Conservation (phyloP, 306 rosid species). For the Vigna reflexopilosa region DNA sequence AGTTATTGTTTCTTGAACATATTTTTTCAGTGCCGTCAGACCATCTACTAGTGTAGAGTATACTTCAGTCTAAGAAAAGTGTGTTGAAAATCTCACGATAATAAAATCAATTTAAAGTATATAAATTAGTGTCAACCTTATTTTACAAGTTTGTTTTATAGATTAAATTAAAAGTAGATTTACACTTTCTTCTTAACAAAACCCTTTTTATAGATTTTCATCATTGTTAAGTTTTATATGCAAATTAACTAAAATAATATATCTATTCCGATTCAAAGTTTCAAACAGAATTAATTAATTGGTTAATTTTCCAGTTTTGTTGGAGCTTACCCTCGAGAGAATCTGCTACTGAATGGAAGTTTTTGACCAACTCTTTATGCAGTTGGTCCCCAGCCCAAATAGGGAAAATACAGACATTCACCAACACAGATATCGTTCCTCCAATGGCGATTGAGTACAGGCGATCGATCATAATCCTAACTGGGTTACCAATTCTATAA, state of each 20-base stretch:
- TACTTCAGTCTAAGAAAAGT: no score
- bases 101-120: no score
- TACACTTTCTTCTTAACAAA: no score
- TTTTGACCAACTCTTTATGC: slow-evolving; percentile 58
- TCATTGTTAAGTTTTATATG: no score
- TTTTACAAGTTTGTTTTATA: no score
- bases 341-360: slow-evolving; percentile 67
- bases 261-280: no score
- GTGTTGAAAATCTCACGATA: rapidly evolving
- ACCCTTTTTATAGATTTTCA: no score
- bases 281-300: background rate
- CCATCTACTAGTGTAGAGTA: rapidly evolving
- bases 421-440: slow-evolving; percentile 67
- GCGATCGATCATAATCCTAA: slow-evolving; percentile 59
- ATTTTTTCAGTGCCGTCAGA: rapidly evolving
- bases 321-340: slow-evolving; percentile 64
- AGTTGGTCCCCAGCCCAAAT: slow-evolving; percentile 84
- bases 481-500: slow-evolving; percentile 73
- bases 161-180: no score
- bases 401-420: slow-evolving; percentile 65
- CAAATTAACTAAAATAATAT: no score
- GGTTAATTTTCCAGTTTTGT: background rate
- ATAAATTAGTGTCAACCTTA: rapidly evolving
- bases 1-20: no score
- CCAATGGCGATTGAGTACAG: slow-evolving; percentile 77